A percentile compares a stretch with the other conserved stretches of the same genome.
Evolutionary conservation across 169 alveolate genomes (phyloP).

Genomic region (Cryptosporidium andersoni): DNA sequence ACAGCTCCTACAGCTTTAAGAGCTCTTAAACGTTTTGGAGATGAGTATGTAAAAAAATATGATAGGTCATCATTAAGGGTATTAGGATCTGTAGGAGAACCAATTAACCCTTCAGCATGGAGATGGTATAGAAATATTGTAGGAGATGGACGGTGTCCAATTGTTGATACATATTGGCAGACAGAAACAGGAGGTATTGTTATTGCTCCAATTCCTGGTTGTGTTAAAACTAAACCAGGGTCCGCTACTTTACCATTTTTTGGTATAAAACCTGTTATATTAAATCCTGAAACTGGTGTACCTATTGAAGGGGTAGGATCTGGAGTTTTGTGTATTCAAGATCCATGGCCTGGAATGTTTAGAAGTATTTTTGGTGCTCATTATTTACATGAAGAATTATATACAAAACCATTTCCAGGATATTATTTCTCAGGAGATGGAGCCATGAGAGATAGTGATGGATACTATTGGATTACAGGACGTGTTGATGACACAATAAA

Average conservation of each 20-base stretch:
- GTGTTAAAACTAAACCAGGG: constrained; percentile 91
- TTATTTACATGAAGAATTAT: constrained; percentile 81
- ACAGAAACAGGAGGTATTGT: constrained; percentile 97
- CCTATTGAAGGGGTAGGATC: constrained; percentile 81
- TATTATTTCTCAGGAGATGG: constrained; percentile 96
- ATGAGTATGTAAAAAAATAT: constrained; percentile 76
- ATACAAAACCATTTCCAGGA: constrained; percentile 85
- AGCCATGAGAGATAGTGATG: constrained; percentile 92
- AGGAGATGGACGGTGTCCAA: constrained; percentile 77
- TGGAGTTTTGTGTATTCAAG: constrained; percentile 86
- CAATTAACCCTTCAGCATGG: constrained; percentile 94
- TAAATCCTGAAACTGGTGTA: constrained; percentile 87
- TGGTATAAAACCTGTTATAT: constrained; percentile 86
- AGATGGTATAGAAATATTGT: constrained; percentile 88
- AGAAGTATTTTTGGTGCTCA: constrained; percentile 90
- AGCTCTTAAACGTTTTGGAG: constrained; percentile 84
- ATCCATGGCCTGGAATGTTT: constrained; percentile 92
- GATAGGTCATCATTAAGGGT: constrained; percentile 80
- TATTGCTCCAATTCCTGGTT: constrained; percentile 91
- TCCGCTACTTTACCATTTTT: constrained; percentile 89
- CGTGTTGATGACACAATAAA: constrained; percentile 95
- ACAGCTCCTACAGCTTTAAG: constrained; percentile 98
- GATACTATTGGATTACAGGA: constrained; percentile 94
- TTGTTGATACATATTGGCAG: constrained; percentile 97
- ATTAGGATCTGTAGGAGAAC: constrained; percentile 91